These are phyloP conservation scores for Mayamaea pseudoterrestris DNA, from an alignment of 108 stramenopile genomes.

Conservation along the genomic window DNA sequence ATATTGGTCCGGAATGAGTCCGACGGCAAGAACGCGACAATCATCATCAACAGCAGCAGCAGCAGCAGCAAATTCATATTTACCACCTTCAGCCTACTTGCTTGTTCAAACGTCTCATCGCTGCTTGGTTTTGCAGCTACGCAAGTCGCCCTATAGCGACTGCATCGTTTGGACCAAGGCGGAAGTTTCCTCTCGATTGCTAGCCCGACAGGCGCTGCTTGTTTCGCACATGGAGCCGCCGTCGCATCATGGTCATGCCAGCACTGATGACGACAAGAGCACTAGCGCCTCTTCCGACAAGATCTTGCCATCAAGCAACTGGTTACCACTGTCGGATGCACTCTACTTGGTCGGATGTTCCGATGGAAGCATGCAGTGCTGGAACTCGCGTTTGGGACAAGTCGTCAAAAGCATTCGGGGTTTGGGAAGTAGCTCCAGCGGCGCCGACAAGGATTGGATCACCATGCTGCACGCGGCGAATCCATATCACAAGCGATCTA, in stretches of 20 bases:
- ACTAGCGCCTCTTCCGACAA: not conserved
- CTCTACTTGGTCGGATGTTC: slow-evolving; percentile 34
- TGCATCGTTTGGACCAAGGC: not conserved
- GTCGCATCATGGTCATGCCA: too few relatives aligned
- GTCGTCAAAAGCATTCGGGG: slow-evolving; percentile 39
- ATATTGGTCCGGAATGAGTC: slow-evolving; percentile 24
- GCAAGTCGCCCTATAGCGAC: slow-evolving; percentile 2
- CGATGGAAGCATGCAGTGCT: slow-evolving; percentile 50
- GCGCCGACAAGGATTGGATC: slow-evolving; percentile 50
- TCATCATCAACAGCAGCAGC: too few relatives aligned
- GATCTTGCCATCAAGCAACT: slow-evolving; percentile 7
- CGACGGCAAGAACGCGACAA: not conserved
- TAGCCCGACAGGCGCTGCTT: not conserved
- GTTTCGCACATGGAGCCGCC: not conserved
- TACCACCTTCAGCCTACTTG: too few relatives aligned
- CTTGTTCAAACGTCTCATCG: slow-evolving; percentile 19
- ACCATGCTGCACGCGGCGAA: slow-evolving; percentile 33
- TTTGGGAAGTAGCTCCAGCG: slow-evolving; percentile 15
- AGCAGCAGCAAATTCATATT: too few relatives aligned
- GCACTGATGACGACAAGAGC: too few relatives aligned
- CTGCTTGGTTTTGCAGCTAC: slow-evolving; percentile 11
- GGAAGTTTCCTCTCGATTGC: slow-evolving; percentile 6
- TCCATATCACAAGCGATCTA: too few relatives aligned
- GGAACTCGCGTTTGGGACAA: slow-evolving; percentile 24
- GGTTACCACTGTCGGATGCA: slow-evolving; percentile 16